A percentile compares a stretch with the other conserved stretches of the same genome.
Conservation (phyloP, 148 eudicot species). For the Rhododendron molle region DNA sequence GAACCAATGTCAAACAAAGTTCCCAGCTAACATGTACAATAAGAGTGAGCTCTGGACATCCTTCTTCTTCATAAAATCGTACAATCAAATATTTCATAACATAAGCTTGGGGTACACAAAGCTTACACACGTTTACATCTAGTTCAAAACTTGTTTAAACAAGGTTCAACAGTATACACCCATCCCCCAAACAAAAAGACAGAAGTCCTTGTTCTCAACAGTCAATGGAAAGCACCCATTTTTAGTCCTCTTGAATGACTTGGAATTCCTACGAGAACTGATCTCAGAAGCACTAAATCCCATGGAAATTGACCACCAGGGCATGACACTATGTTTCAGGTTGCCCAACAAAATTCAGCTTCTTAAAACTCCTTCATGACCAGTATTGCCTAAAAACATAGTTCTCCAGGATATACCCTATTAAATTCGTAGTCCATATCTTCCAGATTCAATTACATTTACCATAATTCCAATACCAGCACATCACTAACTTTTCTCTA, state of each 20-base stretch:
- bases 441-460: neutral
- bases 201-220: neutral
- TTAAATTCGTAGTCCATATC: neutral
- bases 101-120: neutral
- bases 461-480: neutral
- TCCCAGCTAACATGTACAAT: neutral
- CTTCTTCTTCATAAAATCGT: neutral
- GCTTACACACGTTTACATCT: neutral
- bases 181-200: too few relatives aligned
- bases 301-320: neutral
- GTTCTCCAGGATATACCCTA: neutral
- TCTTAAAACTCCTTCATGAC: neutral
- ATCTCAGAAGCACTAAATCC: neutral
- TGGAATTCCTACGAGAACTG: neutral
- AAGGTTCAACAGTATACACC: neutral
- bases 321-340: neutral
- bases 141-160: neutral
- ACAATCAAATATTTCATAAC: neutral
- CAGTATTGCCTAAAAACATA: neutral
- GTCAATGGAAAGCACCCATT: neutral
- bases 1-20: neutral
- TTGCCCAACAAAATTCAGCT: neutral
- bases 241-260: neutral
- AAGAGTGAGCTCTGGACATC: neutral
- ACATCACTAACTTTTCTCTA: neutral